phyloP scores from a whole-genome alignment of 2,329 filamentous ascomycete genomes.

The Phialocephala sp. region DNA sequence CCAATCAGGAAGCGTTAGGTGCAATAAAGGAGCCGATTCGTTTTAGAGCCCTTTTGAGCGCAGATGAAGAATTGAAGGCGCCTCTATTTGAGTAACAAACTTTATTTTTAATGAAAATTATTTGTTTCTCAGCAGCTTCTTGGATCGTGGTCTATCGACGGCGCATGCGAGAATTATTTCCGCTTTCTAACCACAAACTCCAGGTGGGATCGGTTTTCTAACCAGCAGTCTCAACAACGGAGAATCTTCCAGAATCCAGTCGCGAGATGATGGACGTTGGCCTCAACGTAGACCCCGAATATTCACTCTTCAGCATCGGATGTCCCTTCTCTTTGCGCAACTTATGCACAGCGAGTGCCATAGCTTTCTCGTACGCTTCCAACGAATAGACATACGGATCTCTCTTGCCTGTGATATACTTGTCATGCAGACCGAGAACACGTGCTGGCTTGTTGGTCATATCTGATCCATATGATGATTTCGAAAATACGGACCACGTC shows the following conservation, averaged over 20 bases:
- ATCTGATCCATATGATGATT: background rate
- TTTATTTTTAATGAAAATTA: no score
- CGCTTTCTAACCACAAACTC: no score
- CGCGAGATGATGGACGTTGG: background rate
- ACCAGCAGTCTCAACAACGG: no score
- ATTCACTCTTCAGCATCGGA: background rate
- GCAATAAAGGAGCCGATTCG: no score
- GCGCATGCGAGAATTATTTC: no score
- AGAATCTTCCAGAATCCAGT: background rate
- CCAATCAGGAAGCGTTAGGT: background rate
- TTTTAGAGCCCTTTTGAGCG: no score
- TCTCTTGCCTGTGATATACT: background rate
- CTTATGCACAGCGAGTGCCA: background rate
- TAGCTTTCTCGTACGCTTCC: background rate
- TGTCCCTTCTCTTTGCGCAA: background rate
- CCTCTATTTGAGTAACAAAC: background rate
- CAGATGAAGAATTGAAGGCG: background rate
- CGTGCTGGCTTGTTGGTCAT: background rate
- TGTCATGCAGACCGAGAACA: background rate
- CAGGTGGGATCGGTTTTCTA: no score
- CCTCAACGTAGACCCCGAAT: background rate
- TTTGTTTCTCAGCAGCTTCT: background rate
- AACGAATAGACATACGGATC: conserved; percentile 1
- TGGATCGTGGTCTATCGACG: no score
- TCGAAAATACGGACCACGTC: background rate